Percentiles rank a stretch among this genome's conserved stretches.
Conservation (phyloP, 1,284 basidiomycete genomes). For the Sanghuangporus baumii region DNA sequence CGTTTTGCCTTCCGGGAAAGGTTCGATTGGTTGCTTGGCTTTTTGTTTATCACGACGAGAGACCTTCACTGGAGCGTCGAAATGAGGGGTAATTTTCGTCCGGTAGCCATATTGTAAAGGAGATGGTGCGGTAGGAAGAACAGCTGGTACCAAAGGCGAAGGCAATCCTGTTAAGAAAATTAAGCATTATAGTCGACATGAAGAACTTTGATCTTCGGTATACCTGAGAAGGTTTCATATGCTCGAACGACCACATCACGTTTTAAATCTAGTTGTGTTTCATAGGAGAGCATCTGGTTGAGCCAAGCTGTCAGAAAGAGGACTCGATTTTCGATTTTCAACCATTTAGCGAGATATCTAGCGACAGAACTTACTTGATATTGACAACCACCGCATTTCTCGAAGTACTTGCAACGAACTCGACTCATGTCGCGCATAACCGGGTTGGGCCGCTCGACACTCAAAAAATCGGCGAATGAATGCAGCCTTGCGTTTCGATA, state of each 20-base stretch:
- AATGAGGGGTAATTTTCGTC: slow-evolving; percentile 97
- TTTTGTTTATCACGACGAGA: slow-evolving; percentile 33
- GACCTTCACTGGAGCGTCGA: slow-evolving; percentile 69
- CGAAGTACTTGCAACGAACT: slow-evolving; percentile 83
- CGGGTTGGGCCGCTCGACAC: slow-evolving; percentile 60
- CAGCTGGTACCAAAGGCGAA: slow-evolving; percentile 52
- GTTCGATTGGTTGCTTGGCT: slow-evolving; percentile 19
- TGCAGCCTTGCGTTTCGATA: slow-evolving; percentile 63
- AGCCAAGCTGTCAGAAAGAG: not conserved
- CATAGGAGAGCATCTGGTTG: slow-evolving; percentile 79
- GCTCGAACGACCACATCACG: slow-evolving; percentile 84
- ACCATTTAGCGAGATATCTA: not conserved
- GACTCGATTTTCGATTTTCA: not conserved
- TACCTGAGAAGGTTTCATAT: slow-evolving; percentile 75
- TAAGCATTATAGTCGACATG: not conserved
- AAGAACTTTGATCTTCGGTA: slow-evolving; percentile 19
- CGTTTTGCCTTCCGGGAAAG: slow-evolving; percentile 35
- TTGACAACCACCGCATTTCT: slow-evolving; percentile 73
- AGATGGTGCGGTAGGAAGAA: slow-evolving; percentile 77
- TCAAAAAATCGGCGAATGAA: slow-evolving; percentile 73
- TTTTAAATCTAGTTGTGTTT: slow-evolving; percentile 83
- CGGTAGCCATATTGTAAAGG: slow-evolving; percentile 90
- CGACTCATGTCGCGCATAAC: slow-evolving; percentile 60
- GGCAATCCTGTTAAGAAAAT: slow-evolving; percentile 43
- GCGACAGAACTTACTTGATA: slow-evolving; percentile 49